Percentiles rank a stretch among this genome's conserved stretches.
Conservation (phyloP, 78 protist genomes). For the Emiliania huxleyi region DNA sequence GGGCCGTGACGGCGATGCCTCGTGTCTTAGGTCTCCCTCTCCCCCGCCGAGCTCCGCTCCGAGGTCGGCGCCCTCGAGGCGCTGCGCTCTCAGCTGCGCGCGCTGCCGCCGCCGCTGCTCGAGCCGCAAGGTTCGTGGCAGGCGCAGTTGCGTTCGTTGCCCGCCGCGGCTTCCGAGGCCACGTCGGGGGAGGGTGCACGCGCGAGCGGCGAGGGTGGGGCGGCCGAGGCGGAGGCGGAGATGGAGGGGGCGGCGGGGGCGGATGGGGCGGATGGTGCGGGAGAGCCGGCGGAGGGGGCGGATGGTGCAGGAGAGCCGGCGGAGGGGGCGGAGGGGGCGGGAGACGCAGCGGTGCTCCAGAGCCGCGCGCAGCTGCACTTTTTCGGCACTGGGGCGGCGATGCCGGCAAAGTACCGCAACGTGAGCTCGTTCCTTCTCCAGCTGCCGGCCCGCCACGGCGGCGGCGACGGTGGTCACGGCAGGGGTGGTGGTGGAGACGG, state of each 20-base stretch:
- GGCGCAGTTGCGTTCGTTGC: neutral
- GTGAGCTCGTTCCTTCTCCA: conserved; percentile 31
- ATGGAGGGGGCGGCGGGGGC: neutral
- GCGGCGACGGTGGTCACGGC: too few species aligned
- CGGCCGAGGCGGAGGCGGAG: neutral
- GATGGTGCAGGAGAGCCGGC: too few species aligned
- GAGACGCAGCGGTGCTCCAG: neutral
- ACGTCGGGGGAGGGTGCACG: neutral
- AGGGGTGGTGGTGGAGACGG: too few species aligned
- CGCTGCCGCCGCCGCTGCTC: neutral
- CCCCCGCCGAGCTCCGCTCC: neutral
- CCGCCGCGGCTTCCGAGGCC: too few species aligned
- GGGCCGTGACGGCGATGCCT: too few species aligned
- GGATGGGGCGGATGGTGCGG: neutral
- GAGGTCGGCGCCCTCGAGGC: neutral
- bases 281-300: too few species aligned
- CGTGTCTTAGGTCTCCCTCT: neutral
- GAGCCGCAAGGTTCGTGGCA: neutral
- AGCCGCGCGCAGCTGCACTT: conserved; percentile 51
- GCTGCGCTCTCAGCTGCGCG: neutral
- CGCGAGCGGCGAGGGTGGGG: neutral
- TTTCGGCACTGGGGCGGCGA: conserved; percentile 89
- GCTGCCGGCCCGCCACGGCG: neutral
- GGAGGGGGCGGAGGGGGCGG: neutral
- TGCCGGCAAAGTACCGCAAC: conserved; percentile 88